Evolutionary conservation across 306 rosid genomes (phyloP).

Genomic region (Sicyos edulis): DNA sequence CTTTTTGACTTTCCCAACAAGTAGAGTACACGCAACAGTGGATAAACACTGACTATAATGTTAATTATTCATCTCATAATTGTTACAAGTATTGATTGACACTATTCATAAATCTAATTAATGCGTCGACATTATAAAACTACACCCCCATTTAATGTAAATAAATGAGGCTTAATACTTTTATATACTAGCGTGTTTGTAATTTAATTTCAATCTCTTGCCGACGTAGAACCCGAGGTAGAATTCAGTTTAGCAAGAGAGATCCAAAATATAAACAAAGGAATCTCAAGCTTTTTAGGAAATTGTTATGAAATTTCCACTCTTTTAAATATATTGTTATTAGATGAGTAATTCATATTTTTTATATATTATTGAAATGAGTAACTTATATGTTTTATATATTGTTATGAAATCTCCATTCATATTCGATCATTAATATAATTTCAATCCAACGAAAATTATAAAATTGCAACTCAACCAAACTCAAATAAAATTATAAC

Average conservation of each 20-base stretch:
- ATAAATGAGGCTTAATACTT: background rate
- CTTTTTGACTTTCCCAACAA: conserved; percentile 27
- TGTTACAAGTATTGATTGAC: background rate
- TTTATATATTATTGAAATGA: too few relatives aligned
- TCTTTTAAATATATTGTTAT: too few relatives aligned
- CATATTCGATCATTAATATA: too few relatives aligned
- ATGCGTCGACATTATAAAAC: background rate
- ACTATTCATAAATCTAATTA: background rate
- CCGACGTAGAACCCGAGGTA: background rate
- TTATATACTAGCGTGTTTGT: background rate
- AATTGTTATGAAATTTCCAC: too few relatives aligned
- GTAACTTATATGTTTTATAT: too few relatives aligned
- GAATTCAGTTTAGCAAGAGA: background rate
- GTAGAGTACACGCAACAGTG: conserved; percentile 49
- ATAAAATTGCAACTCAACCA: too few relatives aligned
- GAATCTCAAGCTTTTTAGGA: too few relatives aligned
- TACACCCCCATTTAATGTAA: background rate
- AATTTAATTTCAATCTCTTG: background rate
- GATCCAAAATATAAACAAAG: too few relatives aligned
- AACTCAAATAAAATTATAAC: too few relatives aligned
- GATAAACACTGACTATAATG: background rate
- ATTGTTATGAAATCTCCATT: too few relatives aligned
- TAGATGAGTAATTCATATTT: too few relatives aligned
- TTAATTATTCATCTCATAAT: conserved; percentile 17
- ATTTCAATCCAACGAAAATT: too few relatives aligned